Conservation (phyloP, 2,329 filamentous ascomycete genomes). For the Drechslerella dactyloides region DNA sequence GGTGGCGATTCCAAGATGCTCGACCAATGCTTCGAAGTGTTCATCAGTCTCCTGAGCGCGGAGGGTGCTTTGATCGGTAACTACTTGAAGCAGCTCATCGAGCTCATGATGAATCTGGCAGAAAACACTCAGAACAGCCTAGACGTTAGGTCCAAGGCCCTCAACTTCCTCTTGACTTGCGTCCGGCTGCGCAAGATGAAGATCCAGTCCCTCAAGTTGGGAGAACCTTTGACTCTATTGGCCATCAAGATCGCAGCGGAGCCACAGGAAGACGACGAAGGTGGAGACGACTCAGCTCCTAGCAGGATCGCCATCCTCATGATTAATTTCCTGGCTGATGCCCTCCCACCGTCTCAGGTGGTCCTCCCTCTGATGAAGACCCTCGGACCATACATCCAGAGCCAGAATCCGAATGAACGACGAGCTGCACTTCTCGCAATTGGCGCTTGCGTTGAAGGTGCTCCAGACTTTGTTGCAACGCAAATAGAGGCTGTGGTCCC, state of each 20-base stretch:
- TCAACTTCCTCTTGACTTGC: constrained; percentile 91
- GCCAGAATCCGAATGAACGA: constrained; percentile 76
- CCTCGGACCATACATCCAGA: constrained; percentile 79
- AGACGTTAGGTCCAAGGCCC: constrained; percentile 84
- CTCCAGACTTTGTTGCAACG: constrained; percentile 94
- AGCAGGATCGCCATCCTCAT: constrained; percentile 83
- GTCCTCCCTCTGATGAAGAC: constrained; percentile 89
- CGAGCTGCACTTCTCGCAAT: constrained; percentile 90
- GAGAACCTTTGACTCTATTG: constrained; percentile 84
- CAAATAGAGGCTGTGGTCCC: constrained; percentile 88
- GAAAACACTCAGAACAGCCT: constrained; percentile 78
- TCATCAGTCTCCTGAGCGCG: constrained; percentile 91
- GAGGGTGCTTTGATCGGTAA: constrained; percentile 81
- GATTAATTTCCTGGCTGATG: constrained; percentile 85
- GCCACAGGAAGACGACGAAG: constrained; percentile 72
- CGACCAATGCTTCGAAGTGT: constrained; percentile 91
- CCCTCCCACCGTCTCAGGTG: constrained; percentile 89
- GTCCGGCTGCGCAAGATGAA: constrained; percentile 94
- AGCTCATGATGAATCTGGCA: constrained; percentile 90
- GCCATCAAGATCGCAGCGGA: constrained; percentile 88
- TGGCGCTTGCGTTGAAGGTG: constrained; percentile 93
- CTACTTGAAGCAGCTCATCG: constrained; percentile 87
- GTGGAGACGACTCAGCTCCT: constrained; percentile 85
- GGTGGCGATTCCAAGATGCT: constrained; percentile 82
- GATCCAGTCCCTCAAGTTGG: constrained; percentile 87